Evolutionary conservation across 805 yeast species (phyloP).

Genomic region (Kurtzmaniella fragi): DNA sequence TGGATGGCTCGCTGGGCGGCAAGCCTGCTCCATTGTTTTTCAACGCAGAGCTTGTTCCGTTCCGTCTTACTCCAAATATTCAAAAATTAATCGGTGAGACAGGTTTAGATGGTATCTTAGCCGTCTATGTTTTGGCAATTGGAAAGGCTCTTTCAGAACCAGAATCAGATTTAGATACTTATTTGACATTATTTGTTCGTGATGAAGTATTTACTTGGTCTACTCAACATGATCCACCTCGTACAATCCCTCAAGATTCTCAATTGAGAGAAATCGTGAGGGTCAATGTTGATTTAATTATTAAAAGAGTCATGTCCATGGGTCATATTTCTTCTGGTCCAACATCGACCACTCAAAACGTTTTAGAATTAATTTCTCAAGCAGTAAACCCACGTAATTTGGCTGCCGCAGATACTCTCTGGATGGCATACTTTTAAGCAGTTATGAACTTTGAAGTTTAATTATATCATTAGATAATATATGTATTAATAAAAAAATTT

Average conservation of each 20-base stretch:
- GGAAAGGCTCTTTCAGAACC: slow-evolving; percentile 89
- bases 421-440: slow-evolving; percentile 86
- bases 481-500: neutral
- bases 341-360: slow-evolving; percentile 80
- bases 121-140: slow-evolving; percentile 78
- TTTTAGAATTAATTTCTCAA: slow-evolving; percentile 83
- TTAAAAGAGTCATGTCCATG: slow-evolving; percentile 72
- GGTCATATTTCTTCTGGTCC: slow-evolving; percentile 56
- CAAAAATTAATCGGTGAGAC: slow-evolving; percentile 92
- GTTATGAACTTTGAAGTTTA: too few relatives aligned
- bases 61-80: slow-evolving; percentile 92
- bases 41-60: slow-evolving; percentile 91
- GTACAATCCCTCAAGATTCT: slow-evolving; percentile 76
- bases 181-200: slow-evolving; percentile 87
- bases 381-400: slow-evolving; percentile 94
- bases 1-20: slow-evolving; percentile 44
- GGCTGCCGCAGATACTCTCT: slow-evolving; percentile 85
- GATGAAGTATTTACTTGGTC: slow-evolving; percentile 96
- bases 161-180: slow-evolving; percentile 86
- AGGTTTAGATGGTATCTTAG: slow-evolving; percentile 86
- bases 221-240: slow-evolving; percentile 67
- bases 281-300: slow-evolving; percentile 79
- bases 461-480: neutral
- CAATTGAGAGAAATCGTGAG: slow-evolving; percentile 83
- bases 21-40: slow-evolving; percentile 79